Conservation (phyloP, 192 early-diverging fungal genomes). For the Phycomyces blakesleeanus region DNA sequence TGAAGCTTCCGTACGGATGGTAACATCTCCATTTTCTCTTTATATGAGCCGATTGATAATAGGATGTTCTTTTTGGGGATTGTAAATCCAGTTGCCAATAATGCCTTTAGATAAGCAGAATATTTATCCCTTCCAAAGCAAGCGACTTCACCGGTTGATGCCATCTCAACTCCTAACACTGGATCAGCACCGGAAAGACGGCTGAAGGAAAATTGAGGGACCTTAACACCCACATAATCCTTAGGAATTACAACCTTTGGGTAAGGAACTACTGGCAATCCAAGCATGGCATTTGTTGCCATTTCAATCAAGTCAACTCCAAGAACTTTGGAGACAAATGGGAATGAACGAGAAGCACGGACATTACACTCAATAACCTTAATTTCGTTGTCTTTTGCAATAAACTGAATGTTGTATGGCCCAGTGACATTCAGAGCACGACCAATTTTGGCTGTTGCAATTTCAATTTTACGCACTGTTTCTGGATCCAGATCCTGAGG, state of each 20-base stretch:
- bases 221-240: constrained; percentile 93
- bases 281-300: constrained; percentile 93
- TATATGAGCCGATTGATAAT: constrained; percentile 95
- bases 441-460: constrained; percentile 88
- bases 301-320: constrained; percentile 95
- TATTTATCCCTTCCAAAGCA: constrained; percentile 98
- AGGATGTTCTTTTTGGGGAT: constrained; percentile 95
- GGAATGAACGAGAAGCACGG: constrained; percentile 93
- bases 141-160: constrained; percentile 98
- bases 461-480: constrained; percentile 90
- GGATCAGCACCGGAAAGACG: constrained; percentile 95
- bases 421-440: constrained; percentile 95
- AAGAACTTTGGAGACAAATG: constrained; percentile 96
- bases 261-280: constrained; percentile 76
- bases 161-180: constrained; percentile 98
- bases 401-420: constrained; percentile 98
- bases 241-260: constrained; percentile 65
- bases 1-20: constrained; percentile 82
- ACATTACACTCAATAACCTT: constrained; percentile 99
- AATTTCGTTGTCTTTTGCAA: constrained; percentile 99
- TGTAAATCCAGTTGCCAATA: constrained; percentile 88
- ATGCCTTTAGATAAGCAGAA: constrained; percentile 94
- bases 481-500: constrained; percentile 94
- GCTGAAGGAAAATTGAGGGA: constrained; percentile 96
- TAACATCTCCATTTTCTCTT: constrained; percentile 97